A percentile compares a stretch with the other conserved stretches of the same genome.
Evolutionary conservation across 345 rosid genomes (phyloP).

Genomic region (Eucalyptus rudis): DNA sequence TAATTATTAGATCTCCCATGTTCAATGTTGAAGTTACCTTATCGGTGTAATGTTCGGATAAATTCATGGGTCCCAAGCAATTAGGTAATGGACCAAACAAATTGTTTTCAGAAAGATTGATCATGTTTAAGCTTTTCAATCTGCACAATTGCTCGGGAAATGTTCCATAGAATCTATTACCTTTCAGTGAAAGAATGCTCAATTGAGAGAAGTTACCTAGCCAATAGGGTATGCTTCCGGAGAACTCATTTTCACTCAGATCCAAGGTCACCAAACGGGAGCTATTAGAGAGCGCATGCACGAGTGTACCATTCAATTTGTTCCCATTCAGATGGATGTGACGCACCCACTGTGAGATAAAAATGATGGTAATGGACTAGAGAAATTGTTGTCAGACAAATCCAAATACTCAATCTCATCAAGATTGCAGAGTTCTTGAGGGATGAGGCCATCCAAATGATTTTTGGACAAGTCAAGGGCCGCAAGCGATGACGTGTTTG

Average conservation of each 20-base stretch:
- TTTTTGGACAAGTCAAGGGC: not conserved
- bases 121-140: not conserved
- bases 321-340: not conserved
- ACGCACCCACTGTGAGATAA: accelerated
- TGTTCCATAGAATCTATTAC: not conserved
- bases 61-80: no score
- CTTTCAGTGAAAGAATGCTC: not conserved
- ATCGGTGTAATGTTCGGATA: no score
- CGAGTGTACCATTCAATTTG: not conserved
- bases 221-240: not conserved
- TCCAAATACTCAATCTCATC: accelerated
- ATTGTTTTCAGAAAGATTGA: not conserved
- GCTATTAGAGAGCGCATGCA: not conserved
- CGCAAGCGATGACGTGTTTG: accelerated
- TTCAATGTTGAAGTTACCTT: no score
- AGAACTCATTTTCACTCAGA: not conserved
- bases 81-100: no score
- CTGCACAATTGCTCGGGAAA: not conserved
- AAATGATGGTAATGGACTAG: not conserved
- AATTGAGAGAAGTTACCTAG: not conserved
- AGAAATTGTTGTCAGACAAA: not conserved
- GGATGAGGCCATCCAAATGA: not conserved
- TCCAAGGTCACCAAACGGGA: not conserved
- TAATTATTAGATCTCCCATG: no score
- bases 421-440: not conserved